Conservation (phyloP, 805 yeast genomes). For the Pichia membranifaciens region DNA sequence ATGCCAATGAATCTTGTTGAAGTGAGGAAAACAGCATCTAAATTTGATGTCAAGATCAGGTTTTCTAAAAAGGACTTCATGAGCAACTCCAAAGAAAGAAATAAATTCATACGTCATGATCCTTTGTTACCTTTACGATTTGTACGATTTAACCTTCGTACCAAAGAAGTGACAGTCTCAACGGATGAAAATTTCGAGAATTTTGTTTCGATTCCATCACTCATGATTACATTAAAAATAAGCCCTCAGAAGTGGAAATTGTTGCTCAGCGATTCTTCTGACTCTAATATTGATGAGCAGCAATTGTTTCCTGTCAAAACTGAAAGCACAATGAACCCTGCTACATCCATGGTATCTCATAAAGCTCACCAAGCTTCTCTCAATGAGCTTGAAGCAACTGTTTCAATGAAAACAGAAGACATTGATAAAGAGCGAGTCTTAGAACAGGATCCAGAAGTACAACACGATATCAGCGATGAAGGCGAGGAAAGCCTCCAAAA, state of each 20-base stretch:
- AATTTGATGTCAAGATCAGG: conserved; percentile 11
- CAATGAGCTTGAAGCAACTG: too few relatives aligned
- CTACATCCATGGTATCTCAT: neutral
- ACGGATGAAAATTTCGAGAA: conserved; percentile 23
- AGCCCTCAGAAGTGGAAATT: conserved; percentile 4
- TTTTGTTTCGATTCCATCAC: neutral
- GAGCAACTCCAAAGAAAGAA: neutral
- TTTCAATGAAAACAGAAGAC: too few relatives aligned
- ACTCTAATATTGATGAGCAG: too few relatives aligned
- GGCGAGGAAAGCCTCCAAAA: too few relatives aligned
- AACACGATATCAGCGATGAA: too few relatives aligned
- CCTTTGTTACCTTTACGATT: conserved; percentile 28
- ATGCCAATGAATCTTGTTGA: neutral
- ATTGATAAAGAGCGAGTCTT: too few relatives aligned
- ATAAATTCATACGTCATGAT: conserved; percentile 18
- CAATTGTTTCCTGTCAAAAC: neutral
- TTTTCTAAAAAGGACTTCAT: neutral
- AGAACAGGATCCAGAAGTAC: too few relatives aligned
- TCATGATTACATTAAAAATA: conserved; percentile 7
- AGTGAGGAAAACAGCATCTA: conserved; percentile 1
- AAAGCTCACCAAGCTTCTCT: too few relatives aligned
- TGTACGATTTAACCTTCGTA: conserved; percentile 29
- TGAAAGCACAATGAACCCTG: neutral
- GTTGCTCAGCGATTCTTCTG: neutral
- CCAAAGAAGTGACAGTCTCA: conserved; percentile 22